Base-by-base conservation (phyloP, 306 rosid species). In the Vigna unguiculata region DNA sequence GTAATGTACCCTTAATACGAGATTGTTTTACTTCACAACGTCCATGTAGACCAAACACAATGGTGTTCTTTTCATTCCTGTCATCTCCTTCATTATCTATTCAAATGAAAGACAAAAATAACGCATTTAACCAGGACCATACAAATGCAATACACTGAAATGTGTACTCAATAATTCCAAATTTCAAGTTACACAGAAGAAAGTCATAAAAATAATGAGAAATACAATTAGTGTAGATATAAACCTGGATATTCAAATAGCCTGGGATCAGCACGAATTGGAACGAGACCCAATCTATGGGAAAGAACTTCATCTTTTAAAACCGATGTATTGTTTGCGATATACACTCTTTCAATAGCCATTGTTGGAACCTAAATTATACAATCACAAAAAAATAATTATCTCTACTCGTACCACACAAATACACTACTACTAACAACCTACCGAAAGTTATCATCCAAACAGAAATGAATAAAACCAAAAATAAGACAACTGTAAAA, bases 201-300 rank as follows among this genome's bases (percentile, higher is more conserved):
- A 74, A 55, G 32, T 57, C 58, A 66, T 73, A n/a, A 32, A 40
- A 6, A 41, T 63, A 55, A 36, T 51, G 58, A 77, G 72, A 68
- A 34, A 62, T 55, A 78, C 15, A 84, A 71, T 20, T 47, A 28
- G 67, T 22, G 36, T 19, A 77, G 60, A 82, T 30, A 79, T 64
- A 72, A 63, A 95, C 99, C 99, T 92, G 96, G 84, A 74, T 82
- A 88, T 78, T 92, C 93, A 80, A 95, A 95, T 51, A 90, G 86
- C 82, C 93, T 89, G 20, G 99, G 99, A 80, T 95, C 99, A 83
- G 86, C 97, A 41, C 20, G 64, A 81, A 95, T 83, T 13, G 99
- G 99, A 85, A 95, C 76, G 62, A 95, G 93, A 64, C 99, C 99
- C 88, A 95, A 83, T 85, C 99, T 89, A 84, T 92, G 99, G 80